phyloP scores from a whole-genome alignment of 2,329 filamentous ascomycete species.

The Chrysoporthe deuterocubensis region DNA sequence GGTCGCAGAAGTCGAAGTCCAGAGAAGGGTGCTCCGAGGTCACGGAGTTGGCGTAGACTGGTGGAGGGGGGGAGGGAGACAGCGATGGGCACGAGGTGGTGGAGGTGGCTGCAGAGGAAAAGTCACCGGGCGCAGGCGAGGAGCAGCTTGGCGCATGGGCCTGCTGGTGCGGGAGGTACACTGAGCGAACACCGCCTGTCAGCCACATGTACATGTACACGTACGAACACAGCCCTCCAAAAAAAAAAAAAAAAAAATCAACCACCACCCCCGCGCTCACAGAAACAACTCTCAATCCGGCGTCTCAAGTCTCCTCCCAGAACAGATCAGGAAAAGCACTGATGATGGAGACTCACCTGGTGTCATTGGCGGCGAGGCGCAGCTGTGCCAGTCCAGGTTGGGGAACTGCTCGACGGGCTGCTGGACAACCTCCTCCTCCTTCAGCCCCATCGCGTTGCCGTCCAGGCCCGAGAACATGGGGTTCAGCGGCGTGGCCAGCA shows the following conservation, averaged over 20 bases:
- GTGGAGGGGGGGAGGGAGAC: conserved; percentile 81
- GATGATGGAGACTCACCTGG: conserved; percentile 69
- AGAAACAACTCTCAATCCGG: too few species aligned
- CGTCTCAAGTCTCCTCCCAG: too few species aligned
- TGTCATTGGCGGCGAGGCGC: conserved; percentile 83
- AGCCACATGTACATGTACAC: not conserved
- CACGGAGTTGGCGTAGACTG: conserved; percentile 73
- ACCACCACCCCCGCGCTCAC: too few species aligned
- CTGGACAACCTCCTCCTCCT: conserved; percentile 71
- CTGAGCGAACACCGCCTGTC: conserved; percentile 35
- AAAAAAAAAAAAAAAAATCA: conserved; percentile 16
- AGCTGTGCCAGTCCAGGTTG: conserved; percentile 75
- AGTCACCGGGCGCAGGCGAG: conserved; percentile 22
- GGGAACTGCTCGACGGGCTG: conserved; percentile 71
- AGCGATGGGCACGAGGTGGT: conserved; percentile 81
- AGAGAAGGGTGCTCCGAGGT: conserved; percentile 58
- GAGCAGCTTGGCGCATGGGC: conserved; percentile 38
- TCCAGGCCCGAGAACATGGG: conserved; percentile 76
- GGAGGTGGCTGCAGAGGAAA: conserved; percentile 44
- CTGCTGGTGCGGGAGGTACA: conserved; percentile 44
- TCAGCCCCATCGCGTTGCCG: conserved; percentile 64
- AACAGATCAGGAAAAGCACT: too few species aligned
- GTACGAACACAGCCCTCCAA: too few species aligned
- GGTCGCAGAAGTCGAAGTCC: conserved; percentile 87
- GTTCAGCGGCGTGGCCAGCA: conserved; percentile 82